Evolutionary conservation across 306 rosid genomes (phyloP).

Genomic region (Clitoria ternatea): DNA sequence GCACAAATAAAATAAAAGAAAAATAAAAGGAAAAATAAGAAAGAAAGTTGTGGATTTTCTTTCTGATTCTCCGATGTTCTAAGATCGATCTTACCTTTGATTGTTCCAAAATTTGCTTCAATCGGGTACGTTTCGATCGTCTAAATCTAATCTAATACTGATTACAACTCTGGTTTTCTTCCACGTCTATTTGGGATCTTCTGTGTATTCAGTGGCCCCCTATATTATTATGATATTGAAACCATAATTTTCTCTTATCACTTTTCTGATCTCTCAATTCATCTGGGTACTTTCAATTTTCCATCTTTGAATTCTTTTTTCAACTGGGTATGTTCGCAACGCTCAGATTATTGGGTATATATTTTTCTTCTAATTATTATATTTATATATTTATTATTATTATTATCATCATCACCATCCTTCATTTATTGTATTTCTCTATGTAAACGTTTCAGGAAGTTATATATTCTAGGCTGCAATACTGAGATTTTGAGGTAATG

Average conservation of each 20-base stretch:
- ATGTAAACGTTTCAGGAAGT: slow-evolving; percentile 29
- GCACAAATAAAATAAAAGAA: neutral
- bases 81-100: slow-evolving; percentile 46
- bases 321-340: slow-evolving; percentile 32
- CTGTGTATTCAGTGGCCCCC: slow-evolving; percentile 11
- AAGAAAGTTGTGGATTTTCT: slow-evolving; percentile 15
- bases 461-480: slow-evolving; percentile 26
- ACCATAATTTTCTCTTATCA: slow-evolving; percentile 22
- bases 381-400: neutral
- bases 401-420: neutral
- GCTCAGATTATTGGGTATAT: slow-evolving; percentile 28
- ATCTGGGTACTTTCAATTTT: slow-evolving; percentile 22
- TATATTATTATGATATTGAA: slow-evolving; percentile 14
- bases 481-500: slow-evolving; percentile 40
- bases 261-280: slow-evolving; percentile 48
- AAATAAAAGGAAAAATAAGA: neutral
- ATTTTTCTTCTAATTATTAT: neutral
- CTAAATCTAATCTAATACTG: slow-evolving; percentile 22
- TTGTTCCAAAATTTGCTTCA: slow-evolving; percentile 36
- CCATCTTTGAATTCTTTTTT: slow-evolving; percentile 10
- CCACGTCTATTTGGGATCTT: slow-evolving; percentile 47
- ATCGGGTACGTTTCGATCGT: slow-evolving; percentile 56
- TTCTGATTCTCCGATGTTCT: slow-evolving; percentile 55
- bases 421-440: slow-evolving; percentile 4
- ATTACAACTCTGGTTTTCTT: slow-evolving; percentile 21